phyloP scores from a whole-genome alignment of 495 filamentous ascomycete genomes.

The Trypethelium eluteriae region DNA sequence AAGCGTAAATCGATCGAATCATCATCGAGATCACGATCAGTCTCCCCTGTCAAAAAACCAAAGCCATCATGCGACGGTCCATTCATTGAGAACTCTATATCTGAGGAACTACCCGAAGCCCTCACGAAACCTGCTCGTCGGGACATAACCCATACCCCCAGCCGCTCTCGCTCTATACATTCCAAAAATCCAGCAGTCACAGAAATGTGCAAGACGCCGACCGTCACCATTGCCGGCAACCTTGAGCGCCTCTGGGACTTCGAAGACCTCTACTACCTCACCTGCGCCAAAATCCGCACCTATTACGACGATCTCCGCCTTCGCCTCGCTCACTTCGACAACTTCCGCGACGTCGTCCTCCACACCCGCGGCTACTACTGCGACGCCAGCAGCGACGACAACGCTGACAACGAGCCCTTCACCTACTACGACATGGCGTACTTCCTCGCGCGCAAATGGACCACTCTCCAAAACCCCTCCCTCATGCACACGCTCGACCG shows the following conservation, averaged over 20 bases:
- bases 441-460: conserved; percentile 1
- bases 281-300: conserved; percentile 8
- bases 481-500: background rate
- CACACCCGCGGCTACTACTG: background rate
- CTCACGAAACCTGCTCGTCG: too few relatives aligned
- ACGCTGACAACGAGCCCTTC: background rate
- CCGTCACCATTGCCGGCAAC: background rate
- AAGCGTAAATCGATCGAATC: background rate
- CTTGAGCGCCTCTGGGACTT: conserved; percentile 2
- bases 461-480: background rate
- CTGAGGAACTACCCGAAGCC: too few relatives aligned
- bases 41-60: conserved; percentile 3
- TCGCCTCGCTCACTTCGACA: conserved; percentile 7
- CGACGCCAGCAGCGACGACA: background rate
- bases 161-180: background rate
- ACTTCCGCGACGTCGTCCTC: background rate
- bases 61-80: background rate
- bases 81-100: too few relatives aligned
- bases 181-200: background rate
- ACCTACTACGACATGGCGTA: background rate
- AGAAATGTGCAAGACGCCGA: conserved; percentile 1
- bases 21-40: background rate
- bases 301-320: background rate
- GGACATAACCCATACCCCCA: background rate
- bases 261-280: conserved; percentile 15